phyloP scores from a whole-genome alignment of 257 asterid genomes.

The Solanum etuberosum region DNA sequence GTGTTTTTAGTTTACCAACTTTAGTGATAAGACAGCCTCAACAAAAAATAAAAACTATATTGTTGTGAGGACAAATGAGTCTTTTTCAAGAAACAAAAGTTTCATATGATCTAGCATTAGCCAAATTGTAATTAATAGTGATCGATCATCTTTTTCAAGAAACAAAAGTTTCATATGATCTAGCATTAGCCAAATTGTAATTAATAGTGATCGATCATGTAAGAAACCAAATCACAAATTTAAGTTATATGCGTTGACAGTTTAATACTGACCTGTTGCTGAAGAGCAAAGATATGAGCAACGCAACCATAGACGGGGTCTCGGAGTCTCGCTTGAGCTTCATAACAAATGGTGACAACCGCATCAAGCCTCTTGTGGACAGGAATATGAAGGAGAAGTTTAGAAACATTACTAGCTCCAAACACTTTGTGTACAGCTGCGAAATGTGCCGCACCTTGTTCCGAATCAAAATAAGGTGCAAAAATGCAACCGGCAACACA shows the following conservation, averaged over 20 bases:
- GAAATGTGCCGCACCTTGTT: constrained; percentile 93
- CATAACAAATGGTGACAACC: constrained; percentile 77
- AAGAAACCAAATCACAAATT: neutral
- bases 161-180: neutral
- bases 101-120: neutral
- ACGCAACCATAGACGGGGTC: constrained; percentile 93
- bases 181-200: neutral
- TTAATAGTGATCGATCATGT: neutral
- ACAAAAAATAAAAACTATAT: neutral
- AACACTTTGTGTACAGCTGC: constrained; percentile 97
- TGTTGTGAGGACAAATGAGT: neutral
- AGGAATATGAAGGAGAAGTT: constrained; percentile 77
- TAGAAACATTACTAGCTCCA: constrained; percentile 96
- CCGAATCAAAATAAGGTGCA: constrained; percentile 90
- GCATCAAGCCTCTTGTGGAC: constrained; percentile 67
- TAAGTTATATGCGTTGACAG: neutral
- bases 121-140: neutral
- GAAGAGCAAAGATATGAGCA: constrained; percentile 76
- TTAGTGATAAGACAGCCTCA: constrained; percentile 33
- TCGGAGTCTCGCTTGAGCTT: constrained; percentile 86
- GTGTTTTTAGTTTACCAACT: constrained; percentile 48
- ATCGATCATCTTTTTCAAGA: neutral
- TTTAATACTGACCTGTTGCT: constrained; percentile 60
- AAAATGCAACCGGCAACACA: constrained; percentile 83
- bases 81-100: neutral